Evolutionary conservation across 2,329 filamentous ascomycete genomes (phyloP).

Genomic region (Sordariomycetes sp.): DNA sequence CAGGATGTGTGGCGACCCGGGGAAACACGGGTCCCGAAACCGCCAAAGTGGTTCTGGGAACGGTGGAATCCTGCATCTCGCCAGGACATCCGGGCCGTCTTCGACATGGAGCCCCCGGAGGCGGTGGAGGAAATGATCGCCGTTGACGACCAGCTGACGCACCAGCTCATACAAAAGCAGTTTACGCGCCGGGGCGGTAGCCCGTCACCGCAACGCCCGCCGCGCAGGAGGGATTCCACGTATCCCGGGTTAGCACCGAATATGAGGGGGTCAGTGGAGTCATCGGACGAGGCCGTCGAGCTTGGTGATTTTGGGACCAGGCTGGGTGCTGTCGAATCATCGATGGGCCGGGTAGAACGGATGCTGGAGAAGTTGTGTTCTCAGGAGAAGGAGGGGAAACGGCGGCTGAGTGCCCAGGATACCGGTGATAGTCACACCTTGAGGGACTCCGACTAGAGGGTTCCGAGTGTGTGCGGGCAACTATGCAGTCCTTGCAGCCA

Average conservation of each 20-base stretch:
- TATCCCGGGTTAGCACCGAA: slow-evolving; percentile 36
- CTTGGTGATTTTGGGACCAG: slow-evolving; percentile 22
- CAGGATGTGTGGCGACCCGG: neutral
- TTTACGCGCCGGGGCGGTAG: slow-evolving; percentile 35
- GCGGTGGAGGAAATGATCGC: slow-evolving; percentile 44
- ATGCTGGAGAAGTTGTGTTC: slow-evolving; percentile 27
- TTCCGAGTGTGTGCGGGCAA: neutral
- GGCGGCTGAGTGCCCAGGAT: neutral
- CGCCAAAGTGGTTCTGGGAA: slow-evolving; percentile 47
- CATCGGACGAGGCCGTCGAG: slow-evolving; percentile 29
- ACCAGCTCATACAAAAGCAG: slow-evolving; percentile 46
- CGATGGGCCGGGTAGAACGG: slow-evolving; percentile 35
- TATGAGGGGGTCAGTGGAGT: slow-evolving; percentile 3
- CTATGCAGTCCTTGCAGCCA: neutral
- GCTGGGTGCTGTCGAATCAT: slow-evolving; percentile 38
- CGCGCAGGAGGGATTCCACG: slow-evolving; percentile 43
- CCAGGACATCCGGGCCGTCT: slow-evolving; percentile 62
- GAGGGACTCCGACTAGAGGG: neutral
- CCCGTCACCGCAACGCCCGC: slow-evolving; percentile 14
- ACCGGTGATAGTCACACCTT: neutral
- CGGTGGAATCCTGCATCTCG: slow-evolving; percentile 60
- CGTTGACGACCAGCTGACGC: slow-evolving; percentile 47
- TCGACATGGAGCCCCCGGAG: slow-evolving; percentile 59
- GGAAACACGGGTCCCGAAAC: neutral
- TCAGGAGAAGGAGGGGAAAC: slow-evolving; percentile 5